Percentiles rank a stretch among this genome's conserved stretches.
phyloP scores from a whole-genome alignment of 495 filamentous ascomycete species.

The Tuber microsphaerosporum region DNA sequence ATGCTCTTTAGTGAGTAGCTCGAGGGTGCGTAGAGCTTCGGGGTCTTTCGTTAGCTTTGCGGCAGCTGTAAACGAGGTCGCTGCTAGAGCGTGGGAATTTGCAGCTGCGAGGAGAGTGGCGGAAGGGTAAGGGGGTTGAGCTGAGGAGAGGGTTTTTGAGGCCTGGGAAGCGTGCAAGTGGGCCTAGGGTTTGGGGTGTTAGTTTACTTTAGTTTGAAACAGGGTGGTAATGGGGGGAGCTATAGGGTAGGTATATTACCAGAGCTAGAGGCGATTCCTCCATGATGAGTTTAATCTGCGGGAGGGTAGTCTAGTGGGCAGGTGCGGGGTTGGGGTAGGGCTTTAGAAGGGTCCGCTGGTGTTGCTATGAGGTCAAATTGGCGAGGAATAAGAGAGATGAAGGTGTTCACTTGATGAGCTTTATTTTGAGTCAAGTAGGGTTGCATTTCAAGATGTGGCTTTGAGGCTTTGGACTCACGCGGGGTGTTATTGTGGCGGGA shows the following conservation, averaged over 20 bases:
- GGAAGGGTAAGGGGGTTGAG: constrained; percentile 58
- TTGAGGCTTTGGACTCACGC: neutral
- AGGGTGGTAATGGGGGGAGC: constrained; percentile 15
- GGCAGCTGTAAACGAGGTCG: constrained; percentile 79
- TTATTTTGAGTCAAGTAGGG: neutral
- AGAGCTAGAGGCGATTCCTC: constrained; percentile 38
- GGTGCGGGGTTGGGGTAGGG: neutral
- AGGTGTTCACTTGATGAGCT: neutral
- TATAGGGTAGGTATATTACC: constrained; percentile 8
- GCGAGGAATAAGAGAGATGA: neutral
- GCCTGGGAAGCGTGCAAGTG: constrained; percentile 82
- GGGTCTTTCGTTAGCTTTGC: constrained; percentile 64
- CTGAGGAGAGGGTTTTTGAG: constrained; percentile 45
- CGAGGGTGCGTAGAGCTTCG: constrained; percentile 78
- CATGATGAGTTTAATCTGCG: constrained; percentile 13
- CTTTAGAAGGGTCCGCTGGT: neutral
- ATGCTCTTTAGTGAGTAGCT: constrained; percentile 70
- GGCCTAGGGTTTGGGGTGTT: constrained; percentile 51
- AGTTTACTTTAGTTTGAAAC: constrained; percentile 3
- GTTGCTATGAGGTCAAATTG: neutral
- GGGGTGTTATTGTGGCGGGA: neutral
- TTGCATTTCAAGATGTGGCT: neutral
- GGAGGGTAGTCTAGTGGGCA: neutral
- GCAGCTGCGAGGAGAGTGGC: constrained; percentile 73
- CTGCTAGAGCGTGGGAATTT: constrained; percentile 74